These are phyloP conservation scores for Claviceps capensis DNA, from an alignment of 2,329 filamentous ascomycete genomes.

Conservation along the genomic window DNA sequence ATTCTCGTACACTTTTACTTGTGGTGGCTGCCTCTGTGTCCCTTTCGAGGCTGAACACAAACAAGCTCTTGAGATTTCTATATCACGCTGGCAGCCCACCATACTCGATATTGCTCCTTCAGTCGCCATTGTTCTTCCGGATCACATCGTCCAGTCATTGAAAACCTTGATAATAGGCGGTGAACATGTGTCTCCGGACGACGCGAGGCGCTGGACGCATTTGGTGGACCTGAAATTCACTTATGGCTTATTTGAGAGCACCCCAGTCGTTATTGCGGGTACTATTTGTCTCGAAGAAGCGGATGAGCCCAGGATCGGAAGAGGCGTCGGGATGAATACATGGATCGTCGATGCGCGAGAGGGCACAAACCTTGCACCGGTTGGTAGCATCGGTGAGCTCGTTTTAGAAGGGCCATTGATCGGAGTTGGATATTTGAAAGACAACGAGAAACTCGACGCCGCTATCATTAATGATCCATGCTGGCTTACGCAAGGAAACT, in stretches of 20 bases:
- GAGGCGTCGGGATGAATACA: conserved; percentile 2
- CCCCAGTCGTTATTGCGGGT: neutral
- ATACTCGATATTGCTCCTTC: conserved; percentile 1
- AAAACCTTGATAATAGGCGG: neutral
- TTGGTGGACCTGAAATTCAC: neutral
- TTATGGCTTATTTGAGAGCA: neutral
- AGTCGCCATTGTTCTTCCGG: neutral
- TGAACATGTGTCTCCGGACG: neutral
- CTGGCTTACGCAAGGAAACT: conserved; percentile 6
- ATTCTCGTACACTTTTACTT: neutral
- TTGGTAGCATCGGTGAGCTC: conserved; percentile 14
- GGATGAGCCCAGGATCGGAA: conserved; percentile 5
- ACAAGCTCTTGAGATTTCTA: neutral
- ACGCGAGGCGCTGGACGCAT: neutral
- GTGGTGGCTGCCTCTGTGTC: conserved; percentile 1
- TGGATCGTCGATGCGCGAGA: conserved; percentile 13
- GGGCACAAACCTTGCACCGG: conserved; percentile 8
- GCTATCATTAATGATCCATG: conserved; percentile 5
- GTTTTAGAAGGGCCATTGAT: conserved; percentile 15
- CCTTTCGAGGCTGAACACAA: neutral
- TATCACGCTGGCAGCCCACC: neutral
- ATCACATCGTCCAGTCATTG: neutral
- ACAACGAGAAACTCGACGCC: conserved; percentile 5
- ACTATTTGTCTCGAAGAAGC: neutral
- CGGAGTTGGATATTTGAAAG: conserved; percentile 12